A percentile compares a stretch with the other conserved stretches of the same genome.
phyloP scores from a whole-genome alignment of 768 basidiomycete genomes.

The Gloeopeniophorella convolvens region DNA sequence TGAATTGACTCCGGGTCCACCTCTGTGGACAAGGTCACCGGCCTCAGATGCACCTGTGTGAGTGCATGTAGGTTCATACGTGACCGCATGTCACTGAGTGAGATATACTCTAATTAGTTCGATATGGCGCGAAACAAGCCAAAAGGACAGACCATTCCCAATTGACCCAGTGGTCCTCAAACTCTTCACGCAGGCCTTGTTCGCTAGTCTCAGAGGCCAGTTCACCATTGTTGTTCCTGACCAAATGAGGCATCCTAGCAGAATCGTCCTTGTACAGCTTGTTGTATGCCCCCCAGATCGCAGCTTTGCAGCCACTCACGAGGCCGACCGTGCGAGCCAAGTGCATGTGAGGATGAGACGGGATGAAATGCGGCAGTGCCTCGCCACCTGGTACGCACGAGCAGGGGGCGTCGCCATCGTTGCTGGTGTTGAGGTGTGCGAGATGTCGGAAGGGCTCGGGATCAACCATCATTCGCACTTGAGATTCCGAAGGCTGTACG shows the following conservation, averaged over 20 bases:
- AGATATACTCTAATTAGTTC: neutral
- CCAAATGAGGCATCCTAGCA: conserved; percentile 32
- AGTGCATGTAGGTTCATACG: conserved; percentile 55
- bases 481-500: neutral
- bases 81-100: conserved; percentile 69
- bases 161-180: conserved; percentile 59
- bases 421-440: conserved; percentile 10
- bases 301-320: conserved; percentile 59
- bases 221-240: conserved; percentile 10
- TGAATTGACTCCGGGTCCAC: conserved; percentile 35
- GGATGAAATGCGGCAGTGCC: conserved; percentile 29
- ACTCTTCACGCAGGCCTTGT: conserved; percentile 46
- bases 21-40: conserved; percentile 41
- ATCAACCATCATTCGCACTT: conserved; percentile 10
- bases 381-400: conserved; percentile 8
- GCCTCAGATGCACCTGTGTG: conserved; percentile 41
- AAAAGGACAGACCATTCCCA: conserved; percentile 55
- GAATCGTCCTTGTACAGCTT: conserved; percentile 33
- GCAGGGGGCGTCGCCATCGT: conserved; percentile 2
- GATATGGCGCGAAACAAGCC: neutral
- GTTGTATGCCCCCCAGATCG: conserved; percentile 60
- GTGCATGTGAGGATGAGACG: conserved; percentile 56
- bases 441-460: conserved; percentile 19
- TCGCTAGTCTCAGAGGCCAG: conserved; percentile 10
- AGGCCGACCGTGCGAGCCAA: conserved; percentile 52